Percentiles rank a stretch among this genome's conserved stretches.
Conservation (phyloP, 2,329 filamentous ascomycete genomes). For the Xylaria sp. region DNA sequence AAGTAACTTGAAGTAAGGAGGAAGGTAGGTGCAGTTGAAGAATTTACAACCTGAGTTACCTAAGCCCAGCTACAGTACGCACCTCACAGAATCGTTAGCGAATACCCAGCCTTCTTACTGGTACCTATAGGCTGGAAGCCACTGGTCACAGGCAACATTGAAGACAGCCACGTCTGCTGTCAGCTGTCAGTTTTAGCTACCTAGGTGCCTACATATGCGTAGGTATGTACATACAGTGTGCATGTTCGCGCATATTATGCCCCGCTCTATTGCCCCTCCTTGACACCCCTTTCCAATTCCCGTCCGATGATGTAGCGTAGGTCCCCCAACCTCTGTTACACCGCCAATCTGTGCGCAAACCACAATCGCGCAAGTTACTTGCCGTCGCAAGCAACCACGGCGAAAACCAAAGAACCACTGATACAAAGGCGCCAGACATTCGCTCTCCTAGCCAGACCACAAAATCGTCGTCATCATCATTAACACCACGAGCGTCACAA, state of each 20-base stretch:
- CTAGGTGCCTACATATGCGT: too few species aligned
- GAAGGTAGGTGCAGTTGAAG: neutral
- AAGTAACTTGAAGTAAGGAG: too few species aligned
- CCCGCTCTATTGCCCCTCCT: neutral
- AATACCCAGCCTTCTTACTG: too few species aligned
- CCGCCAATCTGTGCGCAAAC: neutral
- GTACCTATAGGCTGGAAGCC: too few species aligned
- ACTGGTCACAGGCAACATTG: too few species aligned
- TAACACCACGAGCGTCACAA: neutral
- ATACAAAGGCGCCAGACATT: neutral
- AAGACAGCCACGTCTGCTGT: too few species aligned
- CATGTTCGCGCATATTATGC: neutral
- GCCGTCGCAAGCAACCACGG: neutral
- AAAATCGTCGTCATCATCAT: neutral
- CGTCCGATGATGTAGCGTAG: neutral
- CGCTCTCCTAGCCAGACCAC: neutral
- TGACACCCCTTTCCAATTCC: neutral
- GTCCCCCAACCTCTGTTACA: conserved; percentile 14
- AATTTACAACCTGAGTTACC: neutral
- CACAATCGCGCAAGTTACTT: neutral
- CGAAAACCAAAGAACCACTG: neutral
- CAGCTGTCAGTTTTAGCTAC: too few species aligned
- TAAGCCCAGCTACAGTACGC: too few species aligned
- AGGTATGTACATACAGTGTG: too few species aligned
- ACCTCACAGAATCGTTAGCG: too few species aligned